phyloP scores from a whole-genome alignment of 1,284 basidiomycete genomes.

The Ganoderma multipileum region DNA sequence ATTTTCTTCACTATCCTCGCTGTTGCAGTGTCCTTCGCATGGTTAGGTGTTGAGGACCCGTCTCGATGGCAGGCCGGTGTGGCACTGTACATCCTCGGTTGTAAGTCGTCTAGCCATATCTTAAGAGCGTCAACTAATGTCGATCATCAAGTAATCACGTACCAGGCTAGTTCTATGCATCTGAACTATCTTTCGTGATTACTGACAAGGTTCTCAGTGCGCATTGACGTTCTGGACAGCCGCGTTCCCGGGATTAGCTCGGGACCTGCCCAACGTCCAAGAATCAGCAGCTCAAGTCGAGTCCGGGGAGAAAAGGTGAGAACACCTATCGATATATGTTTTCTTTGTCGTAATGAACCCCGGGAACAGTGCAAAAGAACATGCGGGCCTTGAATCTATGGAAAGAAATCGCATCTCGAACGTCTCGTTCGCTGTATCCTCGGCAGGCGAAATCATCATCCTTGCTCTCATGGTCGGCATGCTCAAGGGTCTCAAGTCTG shows the following conservation, averaged over 20 bases:
- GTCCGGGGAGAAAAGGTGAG: slow-evolving; percentile 55
- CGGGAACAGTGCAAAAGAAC: slow-evolving; percentile 55
- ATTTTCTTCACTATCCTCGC: slow-evolving; percentile 77
- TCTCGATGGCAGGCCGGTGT: slow-evolving; percentile 75
- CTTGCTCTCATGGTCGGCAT: slow-evolving; percentile 83
- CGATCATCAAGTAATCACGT: slow-evolving; percentile 65
- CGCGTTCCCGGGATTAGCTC: slow-evolving; percentile 80
- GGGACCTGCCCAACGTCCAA: slow-evolving; percentile 75
- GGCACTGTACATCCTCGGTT: slow-evolving; percentile 77
- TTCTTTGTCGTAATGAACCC: slow-evolving; percentile 1
- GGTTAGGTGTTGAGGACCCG: slow-evolving; percentile 74
- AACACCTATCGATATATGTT: not conserved
- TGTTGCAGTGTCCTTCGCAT: slow-evolving; percentile 76
- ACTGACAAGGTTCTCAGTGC: slow-evolving; percentile 47
- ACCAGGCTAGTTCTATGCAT: slow-evolving; percentile 59
- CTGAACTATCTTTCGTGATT: not conserved
- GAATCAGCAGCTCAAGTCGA: slow-evolving; percentile 51
- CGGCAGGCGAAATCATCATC: slow-evolving; percentile 74
- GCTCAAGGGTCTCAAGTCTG: slow-evolving; percentile 69
- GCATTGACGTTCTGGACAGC: slow-evolving; percentile 86
- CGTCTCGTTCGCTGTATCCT: slow-evolving; percentile 78
- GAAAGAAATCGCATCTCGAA: slow-evolving; percentile 82
- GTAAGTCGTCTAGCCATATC: slow-evolving; percentile 48
- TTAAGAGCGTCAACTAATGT: not conserved
- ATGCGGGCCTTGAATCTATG: slow-evolving; percentile 69